Evolutionary conservation across 495 filamentous ascomycete genomes (phyloP).

Genomic region (Hypomontagnella submonticulosa): DNA sequence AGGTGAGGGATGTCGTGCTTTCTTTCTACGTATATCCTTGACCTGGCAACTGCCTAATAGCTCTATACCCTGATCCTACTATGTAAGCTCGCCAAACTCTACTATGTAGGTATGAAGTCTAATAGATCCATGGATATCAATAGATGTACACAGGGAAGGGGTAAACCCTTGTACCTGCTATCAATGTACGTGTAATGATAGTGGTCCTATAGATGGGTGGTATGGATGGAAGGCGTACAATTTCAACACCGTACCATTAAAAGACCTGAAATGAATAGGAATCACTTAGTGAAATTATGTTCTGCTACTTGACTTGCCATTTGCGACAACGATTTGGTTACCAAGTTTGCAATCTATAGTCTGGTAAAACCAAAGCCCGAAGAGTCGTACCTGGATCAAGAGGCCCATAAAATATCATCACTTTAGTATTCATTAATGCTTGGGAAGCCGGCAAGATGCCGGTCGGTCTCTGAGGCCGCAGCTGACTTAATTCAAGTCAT

Average conservation of each 20-base stretch:
- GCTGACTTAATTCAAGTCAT: constrained; percentile 62
- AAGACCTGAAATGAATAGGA: too few species aligned
- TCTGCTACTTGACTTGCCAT: too few species aligned
- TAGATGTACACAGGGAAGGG: too few species aligned
- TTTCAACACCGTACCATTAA: too few species aligned
- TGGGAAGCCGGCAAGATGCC: constrained; percentile 67
- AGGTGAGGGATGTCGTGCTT: not conserved
- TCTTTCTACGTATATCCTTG: not conserved
- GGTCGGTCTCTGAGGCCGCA: constrained; percentile 73
- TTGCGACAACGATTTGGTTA: not conserved
- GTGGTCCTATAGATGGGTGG: too few species aligned
- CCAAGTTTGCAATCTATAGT: not conserved
- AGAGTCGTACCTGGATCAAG: not conserved
- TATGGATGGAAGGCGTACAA: too few species aligned
- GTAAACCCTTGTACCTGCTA: too few species aligned
- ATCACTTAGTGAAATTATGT: too few species aligned
- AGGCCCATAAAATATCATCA: constrained; percentile 25
- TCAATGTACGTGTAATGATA: too few species aligned
- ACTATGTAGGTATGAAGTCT: too few species aligned
- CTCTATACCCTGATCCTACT: not conserved
- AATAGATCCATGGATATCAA: too few species aligned
- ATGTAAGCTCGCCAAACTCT: too few species aligned
- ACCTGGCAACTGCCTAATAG: not conserved
- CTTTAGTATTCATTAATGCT: constrained; percentile 34
- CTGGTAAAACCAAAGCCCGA: not conserved